Percentiles rank a stretch among this genome's conserved stretches.
These are phyloP conservation scores for Leccinellum albellum DNA, from an alignment of 768 basidiomycete species.

Conservation along the genomic window DNA sequence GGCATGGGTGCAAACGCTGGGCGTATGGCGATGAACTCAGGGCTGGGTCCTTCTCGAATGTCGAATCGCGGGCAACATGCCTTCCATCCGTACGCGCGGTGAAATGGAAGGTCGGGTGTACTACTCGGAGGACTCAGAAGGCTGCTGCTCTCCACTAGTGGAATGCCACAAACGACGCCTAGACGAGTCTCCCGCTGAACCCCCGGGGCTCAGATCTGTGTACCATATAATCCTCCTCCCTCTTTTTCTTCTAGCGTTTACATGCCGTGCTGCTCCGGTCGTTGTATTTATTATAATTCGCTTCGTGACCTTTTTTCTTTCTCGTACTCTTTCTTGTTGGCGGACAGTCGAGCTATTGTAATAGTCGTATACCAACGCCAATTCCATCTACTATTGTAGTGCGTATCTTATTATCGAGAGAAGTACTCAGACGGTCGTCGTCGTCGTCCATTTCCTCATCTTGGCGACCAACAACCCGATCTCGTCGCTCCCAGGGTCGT, in stretches of 20 bases:
- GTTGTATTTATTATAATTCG: conserved; percentile 11
- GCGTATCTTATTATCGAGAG: not conserved
- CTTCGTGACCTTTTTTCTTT: not conserved
- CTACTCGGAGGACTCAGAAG: not conserved
- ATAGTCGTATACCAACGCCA: not conserved
- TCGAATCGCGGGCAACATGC: conserved; percentile 53
- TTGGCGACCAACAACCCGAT: conserved; percentile 22
- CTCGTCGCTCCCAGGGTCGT: conserved; percentile 17
- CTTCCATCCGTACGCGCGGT: conserved; percentile 67
- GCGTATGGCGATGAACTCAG: conserved; percentile 41
- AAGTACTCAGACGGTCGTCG: not conserved
- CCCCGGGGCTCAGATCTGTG: conserved; percentile 9
- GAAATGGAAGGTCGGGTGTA: conserved; percentile 11
- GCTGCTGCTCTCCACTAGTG: not conserved
- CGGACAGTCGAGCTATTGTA: not conserved
- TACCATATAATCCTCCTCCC: conserved; percentile 26
- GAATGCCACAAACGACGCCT: not conserved
- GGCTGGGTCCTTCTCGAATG: conserved; percentile 46
- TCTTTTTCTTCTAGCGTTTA: conserved; percentile 21
- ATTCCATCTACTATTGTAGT: conserved; percentile 2
- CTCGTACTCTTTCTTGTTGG: not conserved
- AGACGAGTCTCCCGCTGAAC: not conserved
- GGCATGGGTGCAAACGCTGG: conserved; percentile 32
- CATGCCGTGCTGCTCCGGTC: conserved; percentile 9
- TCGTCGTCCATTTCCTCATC: conserved; percentile 31